Conservation (phyloP, 2,329 filamentous ascomycete species). For the Aspergillus pseudoterreus region DNA sequence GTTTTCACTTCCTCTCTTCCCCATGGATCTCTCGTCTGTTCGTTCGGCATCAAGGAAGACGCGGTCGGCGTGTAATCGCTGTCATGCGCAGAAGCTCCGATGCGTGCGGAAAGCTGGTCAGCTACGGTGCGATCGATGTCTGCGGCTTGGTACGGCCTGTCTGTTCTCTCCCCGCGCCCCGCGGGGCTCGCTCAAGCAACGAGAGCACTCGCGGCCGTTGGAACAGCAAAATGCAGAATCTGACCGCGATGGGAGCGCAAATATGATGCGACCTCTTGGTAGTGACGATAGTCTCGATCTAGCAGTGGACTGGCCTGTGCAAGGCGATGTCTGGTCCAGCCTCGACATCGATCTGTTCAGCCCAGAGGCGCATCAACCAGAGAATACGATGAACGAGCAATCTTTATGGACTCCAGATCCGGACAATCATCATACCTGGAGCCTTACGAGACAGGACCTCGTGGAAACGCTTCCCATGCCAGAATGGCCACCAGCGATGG, state of each 20-base stretch:
- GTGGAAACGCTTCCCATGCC: background rate
- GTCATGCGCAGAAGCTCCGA: slow-evolving; percentile 1
- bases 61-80: background rate
- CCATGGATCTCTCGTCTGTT: background rate
- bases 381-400: background rate
- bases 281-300: background rate
- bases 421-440: background rate
- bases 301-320: background rate
- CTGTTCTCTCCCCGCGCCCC: background rate
- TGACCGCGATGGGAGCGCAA: background rate
- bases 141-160: background rate
- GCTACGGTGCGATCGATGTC: background rate
- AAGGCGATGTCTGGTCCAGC: background rate
- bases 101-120: background rate
- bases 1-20: background rate
- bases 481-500: background rate
- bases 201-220: background rate
- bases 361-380: background rate
- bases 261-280: background rate
- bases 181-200: background rate
- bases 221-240: background rate
- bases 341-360: background rate
- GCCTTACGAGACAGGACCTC: no score
- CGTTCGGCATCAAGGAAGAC: background rate
- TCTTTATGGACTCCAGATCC: background rate